These are phyloP conservation scores for Penicillium nordicum DNA, from an alignment of 2,329 filamentous ascomycete genomes.

Conservation along the genomic window DNA sequence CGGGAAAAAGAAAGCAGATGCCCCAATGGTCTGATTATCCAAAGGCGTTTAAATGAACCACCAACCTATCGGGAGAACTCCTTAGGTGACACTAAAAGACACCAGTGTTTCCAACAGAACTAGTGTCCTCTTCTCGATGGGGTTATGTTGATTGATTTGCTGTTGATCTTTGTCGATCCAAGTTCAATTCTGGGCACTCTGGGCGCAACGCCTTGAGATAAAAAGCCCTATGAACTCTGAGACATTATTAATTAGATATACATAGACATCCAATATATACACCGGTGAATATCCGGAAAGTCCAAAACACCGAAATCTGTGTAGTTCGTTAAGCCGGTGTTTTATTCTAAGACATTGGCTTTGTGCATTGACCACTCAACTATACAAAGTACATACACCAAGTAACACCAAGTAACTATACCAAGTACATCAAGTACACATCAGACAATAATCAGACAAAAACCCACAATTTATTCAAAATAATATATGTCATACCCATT, in stretches of 20 bases:
- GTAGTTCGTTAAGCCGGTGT: not conserved
- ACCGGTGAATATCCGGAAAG: not conserved
- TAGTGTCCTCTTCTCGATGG: not conserved
- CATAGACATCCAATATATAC: no score
- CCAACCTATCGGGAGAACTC: slow-evolving; percentile 15
- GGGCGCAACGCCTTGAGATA: slow-evolving; percentile 16
- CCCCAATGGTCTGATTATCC: not conserved
- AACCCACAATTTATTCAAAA: not conserved
- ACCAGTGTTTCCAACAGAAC: slow-evolving; percentile 16
- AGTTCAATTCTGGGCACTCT: slow-evolving; percentile 12
- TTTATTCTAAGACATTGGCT: slow-evolving; percentile 4
- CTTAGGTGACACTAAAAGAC: slow-evolving; percentile 6
- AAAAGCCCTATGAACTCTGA: not conserved
- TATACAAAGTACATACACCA: not conserved
- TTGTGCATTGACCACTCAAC: not conserved
- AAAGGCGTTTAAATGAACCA: not conserved
- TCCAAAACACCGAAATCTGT: no score
- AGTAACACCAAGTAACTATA: no score
- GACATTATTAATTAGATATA: not conserved
- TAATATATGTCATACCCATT: not conserved
- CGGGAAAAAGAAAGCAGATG: no score
- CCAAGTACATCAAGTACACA: not conserved
- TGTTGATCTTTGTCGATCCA: slow-evolving; percentile 12
- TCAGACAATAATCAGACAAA: not conserved
- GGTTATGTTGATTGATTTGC: slow-evolving; percentile 12